A percentile compares a stretch with the other conserved stretches of the same genome.
These are phyloP conservation scores for Amanita pseudoporphyria DNA, from an alignment of 768 basidiomycete genomes.

Conservation along the genomic window DNA sequence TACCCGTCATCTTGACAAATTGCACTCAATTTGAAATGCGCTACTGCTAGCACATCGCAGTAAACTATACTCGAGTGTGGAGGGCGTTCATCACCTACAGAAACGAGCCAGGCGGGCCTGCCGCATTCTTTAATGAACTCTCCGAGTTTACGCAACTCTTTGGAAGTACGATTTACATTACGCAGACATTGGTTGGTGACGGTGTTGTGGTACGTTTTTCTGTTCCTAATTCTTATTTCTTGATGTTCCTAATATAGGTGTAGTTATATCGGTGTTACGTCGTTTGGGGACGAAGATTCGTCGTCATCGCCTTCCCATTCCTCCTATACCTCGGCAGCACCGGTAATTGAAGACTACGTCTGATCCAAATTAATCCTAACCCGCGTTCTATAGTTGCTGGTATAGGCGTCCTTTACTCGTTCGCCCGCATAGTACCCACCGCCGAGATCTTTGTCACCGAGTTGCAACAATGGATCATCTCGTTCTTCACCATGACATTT, in stretches of 20 bases:
- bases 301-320: constrained; percentile 18
- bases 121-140: constrained; percentile 23
- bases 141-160: constrained; percentile 27
- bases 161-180: constrained; percentile 25
- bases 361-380: background rate
- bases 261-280: constrained; percentile 24
- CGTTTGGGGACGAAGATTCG: constrained; percentile 20
- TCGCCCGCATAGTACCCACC: constrained; percentile 18
- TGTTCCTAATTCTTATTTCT: background rate
- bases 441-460: constrained; percentile 22
- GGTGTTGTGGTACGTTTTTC: constrained; percentile 20
- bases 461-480: constrained; percentile 27
- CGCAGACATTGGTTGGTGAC: constrained; percentile 29
- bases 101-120: constrained; percentile 16
- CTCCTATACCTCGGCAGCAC: constrained; percentile 21
- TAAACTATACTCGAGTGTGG: constrained; percentile 26
- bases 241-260: background rate
- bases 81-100: constrained; percentile 22
- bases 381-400: background rate
- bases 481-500: constrained; percentile 29
- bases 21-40: too few relatives aligned
- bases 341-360: constrained; percentile 11
- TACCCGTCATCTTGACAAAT: too few relatives aligned
- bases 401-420: constrained; percentile 19
- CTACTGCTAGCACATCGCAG: constrained; percentile 22